Base-by-base conservation (phyloP, 2,329 filamentous ascomycete species). In the Aspergillus terreus region DNA sequence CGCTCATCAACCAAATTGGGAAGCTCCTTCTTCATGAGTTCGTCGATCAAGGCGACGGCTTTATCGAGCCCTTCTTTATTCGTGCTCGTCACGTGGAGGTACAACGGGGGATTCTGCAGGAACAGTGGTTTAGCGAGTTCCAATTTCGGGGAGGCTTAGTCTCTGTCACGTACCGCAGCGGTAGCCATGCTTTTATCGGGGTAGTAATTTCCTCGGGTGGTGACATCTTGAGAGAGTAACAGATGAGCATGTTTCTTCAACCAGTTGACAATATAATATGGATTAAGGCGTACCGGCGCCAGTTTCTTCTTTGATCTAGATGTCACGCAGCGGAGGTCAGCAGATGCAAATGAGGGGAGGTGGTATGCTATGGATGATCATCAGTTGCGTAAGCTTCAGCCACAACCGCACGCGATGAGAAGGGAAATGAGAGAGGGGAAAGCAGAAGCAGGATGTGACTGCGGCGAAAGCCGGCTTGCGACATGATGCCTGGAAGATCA, bases 271-370 rank as follows among this genome's bases (percentile, higher is more conserved):
- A 74, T 72, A 70, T 66, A 70, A 63, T 59, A 62, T 61, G 61
- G 64, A 58, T 64, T 72, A 74, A 71, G 79, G 84, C 92, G 86
- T 99, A 99, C 94, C 94, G 82, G 94, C 92, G 82, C 94, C 94
- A 86, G 92, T 97, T 69, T 96, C 90, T 80, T 96, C 92, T 87
- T 96, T 95, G 69, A 99, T 99, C 94, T 99, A 92, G 67, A 88
- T 88, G 76, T 84, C 85, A 94, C 83, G 85, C 81, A 86, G 76
- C 76, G 77, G 81, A 86, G 84, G 92, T 96, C 85, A 97, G 92
- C 90, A 94, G 84, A 85, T 90, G 88, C 83, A 86, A 89, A 84
- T 84, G 84, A 86, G 83, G 81, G 78, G 72, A 72, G 62, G 63
- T 61, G 55, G 66, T 55, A 71, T 74, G 83, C 85, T 87, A 82